Percentiles rank a stretch among this genome's conserved stretches.
These are phyloP conservation scores for Aspergillus novoparasiticus DNA, from an alignment of 2,329 filamentous ascomycete genomes.

Conservation along the genomic window DNA sequence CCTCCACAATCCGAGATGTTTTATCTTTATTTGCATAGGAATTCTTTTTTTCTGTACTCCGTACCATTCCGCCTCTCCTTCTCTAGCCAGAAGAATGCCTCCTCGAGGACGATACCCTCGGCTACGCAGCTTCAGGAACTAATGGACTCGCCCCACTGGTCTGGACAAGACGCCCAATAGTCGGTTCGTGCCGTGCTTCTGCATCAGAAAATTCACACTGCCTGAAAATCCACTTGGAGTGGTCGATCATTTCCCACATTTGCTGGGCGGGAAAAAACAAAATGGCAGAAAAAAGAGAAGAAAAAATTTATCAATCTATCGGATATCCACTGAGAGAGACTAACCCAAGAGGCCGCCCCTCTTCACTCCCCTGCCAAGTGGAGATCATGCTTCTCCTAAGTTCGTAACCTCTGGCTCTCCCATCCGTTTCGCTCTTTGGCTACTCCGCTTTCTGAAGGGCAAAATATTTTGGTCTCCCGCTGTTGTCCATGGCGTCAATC, in stretches of 20 bases:
- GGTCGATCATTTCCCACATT: not conserved
- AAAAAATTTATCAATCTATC: slow-evolving; percentile 4
- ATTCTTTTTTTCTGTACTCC: not conserved
- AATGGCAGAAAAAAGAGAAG: not conserved
- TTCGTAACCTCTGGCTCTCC: not conserved
- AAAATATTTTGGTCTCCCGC: not conserved
- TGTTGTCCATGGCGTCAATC: slow-evolving; percentile 12
- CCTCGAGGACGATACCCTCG: not conserved
- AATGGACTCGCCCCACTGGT: slow-evolving; percentile 2
- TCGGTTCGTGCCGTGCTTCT: not conserved
- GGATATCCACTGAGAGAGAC: not conserved
- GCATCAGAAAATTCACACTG: not conserved
- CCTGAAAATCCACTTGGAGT: not conserved
- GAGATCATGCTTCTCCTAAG: slow-evolving; percentile 7
- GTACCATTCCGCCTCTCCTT: not conserved
- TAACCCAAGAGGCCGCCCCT: not conserved
- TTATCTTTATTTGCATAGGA: not conserved
- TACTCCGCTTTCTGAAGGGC: slow-evolving; percentile 1
- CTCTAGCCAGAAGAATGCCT: not conserved
- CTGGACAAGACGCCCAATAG: slow-evolving; percentile 4
- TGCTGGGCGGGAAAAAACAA: not conserved
- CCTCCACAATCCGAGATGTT: not conserved
- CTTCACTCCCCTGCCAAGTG: slow-evolving; percentile 10
- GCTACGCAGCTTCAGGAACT: slow-evolving; percentile 6
- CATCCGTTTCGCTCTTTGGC: not conserved